Conservation (phyloP, 177 flowering plant species). For the Vitis hybrid region DNA sequence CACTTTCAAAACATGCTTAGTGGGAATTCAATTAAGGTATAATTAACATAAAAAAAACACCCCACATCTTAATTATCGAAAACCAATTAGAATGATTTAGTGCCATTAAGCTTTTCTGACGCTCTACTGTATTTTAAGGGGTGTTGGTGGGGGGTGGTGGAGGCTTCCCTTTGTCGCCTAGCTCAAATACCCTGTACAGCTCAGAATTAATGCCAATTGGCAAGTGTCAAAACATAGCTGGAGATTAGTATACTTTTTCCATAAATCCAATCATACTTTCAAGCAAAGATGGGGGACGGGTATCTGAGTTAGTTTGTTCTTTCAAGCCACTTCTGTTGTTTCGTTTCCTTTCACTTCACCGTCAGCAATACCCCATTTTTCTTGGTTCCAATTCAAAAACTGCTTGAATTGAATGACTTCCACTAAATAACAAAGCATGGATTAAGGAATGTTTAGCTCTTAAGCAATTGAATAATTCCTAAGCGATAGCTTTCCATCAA, state of each 20-base stretch:
- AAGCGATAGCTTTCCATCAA: conserved; percentile 23
- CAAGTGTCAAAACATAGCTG: conserved; percentile 10
- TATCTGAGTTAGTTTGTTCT: conserved; percentile 5
- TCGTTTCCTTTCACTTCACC: conserved; percentile 10
- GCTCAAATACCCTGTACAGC: neutral
- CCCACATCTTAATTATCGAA: conserved; percentile 5
- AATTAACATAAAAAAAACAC: conserved; percentile 12
- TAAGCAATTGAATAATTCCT: conserved; percentile 41
- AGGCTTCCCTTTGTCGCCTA: conserved; percentile 35
- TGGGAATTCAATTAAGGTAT: conserved; percentile 11
- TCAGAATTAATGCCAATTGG: conserved; percentile 19
- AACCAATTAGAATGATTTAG: conserved; percentile 5
- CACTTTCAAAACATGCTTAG: conserved; percentile 16
- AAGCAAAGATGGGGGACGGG: conserved; percentile 18
- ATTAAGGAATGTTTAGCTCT: conserved; percentile 49
- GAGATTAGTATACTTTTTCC: conserved; percentile 2
- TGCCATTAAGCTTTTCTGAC: conserved; percentile 14
- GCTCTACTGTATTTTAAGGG: conserved; percentile 4
- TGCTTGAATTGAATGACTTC: conserved; percentile 21
- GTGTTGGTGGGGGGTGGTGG: conserved; percentile 20
- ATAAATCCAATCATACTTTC: conserved; percentile 26
- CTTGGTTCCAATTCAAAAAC: conserved; percentile 13
- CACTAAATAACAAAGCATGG: conserved; percentile 16
- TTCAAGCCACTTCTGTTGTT: no score
- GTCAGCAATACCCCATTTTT: conserved; percentile 9